Evolutionary conservation across 2,329 filamentous ascomycete genomes (phyloP), one percentile per base, ranked within the genome.

Genomic region (Colletotrichum falcatum): DNA sequence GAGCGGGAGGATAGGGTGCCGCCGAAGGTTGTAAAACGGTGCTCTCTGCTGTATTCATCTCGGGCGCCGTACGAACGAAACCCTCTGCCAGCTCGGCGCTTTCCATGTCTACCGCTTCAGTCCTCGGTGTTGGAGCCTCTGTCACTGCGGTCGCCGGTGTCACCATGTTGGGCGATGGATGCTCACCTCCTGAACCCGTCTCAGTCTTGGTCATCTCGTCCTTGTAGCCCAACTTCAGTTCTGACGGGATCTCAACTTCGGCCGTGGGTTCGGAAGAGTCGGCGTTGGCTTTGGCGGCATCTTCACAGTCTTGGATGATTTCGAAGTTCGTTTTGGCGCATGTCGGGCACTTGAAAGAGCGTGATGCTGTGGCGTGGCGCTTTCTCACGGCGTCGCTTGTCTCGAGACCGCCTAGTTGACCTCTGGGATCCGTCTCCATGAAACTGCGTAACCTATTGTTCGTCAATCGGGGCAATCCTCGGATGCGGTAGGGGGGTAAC

Each of bases 361-460:
- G 80, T 71, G 90, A 94, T 76, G 92, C 89, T 56, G 78, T 83
- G 5, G 96, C 96, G 75, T 96, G 87, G 55, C 88, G 83, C 75
- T 86, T 86, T 65, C 95, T 85, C 61, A 93, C 89, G 6, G 85
- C 86, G 23, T 91, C 90, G 33, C 84, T 88, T 4, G 91, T 91
- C 74, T 98, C 95, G 76, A 98, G 85, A 0, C 96, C 96, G 16
- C 96, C 96, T 1, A 99, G 85, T 83, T 98, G 96, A 1, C 96
- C 96, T 75, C 89, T 90, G 11, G 93, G 90, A 75, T 95, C 93
- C 3, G 92, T 95, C 79, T 97, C 94, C 94, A 99, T 98, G 81
- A 98, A 98, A 75, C 89, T 92, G 65, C 96, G 85, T 59, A 98
- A 89, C 18, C 83, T 84, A 53, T 39, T 20, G 30, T 49, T 11